Evolutionary conservation across 768 basidiomycete genomes (phyloP).

Genomic region (Lactarius vividus): DNA sequence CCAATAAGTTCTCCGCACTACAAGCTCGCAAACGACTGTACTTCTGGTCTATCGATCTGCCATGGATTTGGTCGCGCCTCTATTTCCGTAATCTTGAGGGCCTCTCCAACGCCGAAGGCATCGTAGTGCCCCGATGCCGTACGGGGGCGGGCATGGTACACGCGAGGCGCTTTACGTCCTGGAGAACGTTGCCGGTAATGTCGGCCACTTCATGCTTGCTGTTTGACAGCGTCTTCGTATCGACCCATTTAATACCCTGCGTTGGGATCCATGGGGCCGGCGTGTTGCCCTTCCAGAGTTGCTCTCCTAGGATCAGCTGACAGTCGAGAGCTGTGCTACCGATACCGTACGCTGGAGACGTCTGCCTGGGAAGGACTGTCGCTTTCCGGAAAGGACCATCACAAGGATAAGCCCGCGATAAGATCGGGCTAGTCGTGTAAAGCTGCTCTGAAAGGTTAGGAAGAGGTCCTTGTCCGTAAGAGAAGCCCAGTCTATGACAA

Average conservation of each 20-base stretch:
- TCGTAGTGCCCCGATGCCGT: slow-evolving; percentile 65
- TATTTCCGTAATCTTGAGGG: slow-evolving; percentile 60
- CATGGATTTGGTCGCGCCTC: slow-evolving; percentile 47
- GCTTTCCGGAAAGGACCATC: neutral
- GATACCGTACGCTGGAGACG: neutral
- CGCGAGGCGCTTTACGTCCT: slow-evolving; percentile 62
- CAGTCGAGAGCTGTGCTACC: neutral
- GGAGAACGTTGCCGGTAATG: slow-evolving; percentile 62
- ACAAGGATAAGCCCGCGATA: neutral
- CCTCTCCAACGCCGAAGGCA: slow-evolving; percentile 57
- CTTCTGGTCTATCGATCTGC: slow-evolving; percentile 52
- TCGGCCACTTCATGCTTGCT: slow-evolving; percentile 49
- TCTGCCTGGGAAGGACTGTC: neutral
- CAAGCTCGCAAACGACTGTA: slow-evolving; percentile 59
- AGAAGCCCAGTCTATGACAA: slow-evolving; percentile 10
- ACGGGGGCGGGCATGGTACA: slow-evolving; percentile 63
- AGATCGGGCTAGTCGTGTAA: neutral
- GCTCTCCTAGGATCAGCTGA: neutral
- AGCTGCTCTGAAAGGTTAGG: slow-evolving; percentile 4
- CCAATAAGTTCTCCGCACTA: slow-evolving; percentile 47
- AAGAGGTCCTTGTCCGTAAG: neutral
- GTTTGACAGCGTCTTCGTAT: slow-evolving; percentile 60
- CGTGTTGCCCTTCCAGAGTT: neutral
- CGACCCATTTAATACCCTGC: slow-evolving; percentile 47
- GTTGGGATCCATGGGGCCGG: neutral